Evolutionary conservation across 2,329 filamentous ascomycete species (phyloP).

Genomic region (Zymoseptoria brevis): DNA sequence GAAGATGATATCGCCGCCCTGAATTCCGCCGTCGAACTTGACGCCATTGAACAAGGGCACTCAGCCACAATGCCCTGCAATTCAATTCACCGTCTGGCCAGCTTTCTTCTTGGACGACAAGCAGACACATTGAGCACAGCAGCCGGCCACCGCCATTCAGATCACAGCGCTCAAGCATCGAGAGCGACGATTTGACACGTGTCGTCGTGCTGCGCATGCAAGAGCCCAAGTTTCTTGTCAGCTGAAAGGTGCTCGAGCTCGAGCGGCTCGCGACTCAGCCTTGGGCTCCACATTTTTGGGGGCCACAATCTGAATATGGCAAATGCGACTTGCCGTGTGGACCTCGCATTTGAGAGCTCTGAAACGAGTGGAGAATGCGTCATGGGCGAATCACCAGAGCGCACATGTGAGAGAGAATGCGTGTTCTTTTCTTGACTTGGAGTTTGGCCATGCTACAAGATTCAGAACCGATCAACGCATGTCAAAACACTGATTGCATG

Average conservation of each 20-base stretch:
- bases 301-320: neutral
- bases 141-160: neutral
- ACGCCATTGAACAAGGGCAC: neutral
- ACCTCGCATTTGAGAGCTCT: neutral
- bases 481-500: neutral
- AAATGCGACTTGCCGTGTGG: neutral
- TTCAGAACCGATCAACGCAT: neutral
- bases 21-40: neutral
- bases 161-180: neutral
- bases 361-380: neutral
- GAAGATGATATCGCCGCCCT: neutral
- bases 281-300: neutral
- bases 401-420: neutral
- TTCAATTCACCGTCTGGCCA: neutral
- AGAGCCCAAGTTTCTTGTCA: neutral
- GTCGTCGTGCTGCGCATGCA: neutral
- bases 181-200: neutral
- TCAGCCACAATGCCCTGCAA: neutral
- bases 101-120: neutral
- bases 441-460: neutral
- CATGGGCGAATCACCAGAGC: neutral
- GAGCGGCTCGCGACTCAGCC: neutral
- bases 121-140: neutral
- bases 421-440: neutral
- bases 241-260: neutral